These are phyloP conservation scores for Clohesyomyces aquaticus DNA, from an alignment of 495 filamentous ascomycete species.

Conservation along the genomic window DNA sequence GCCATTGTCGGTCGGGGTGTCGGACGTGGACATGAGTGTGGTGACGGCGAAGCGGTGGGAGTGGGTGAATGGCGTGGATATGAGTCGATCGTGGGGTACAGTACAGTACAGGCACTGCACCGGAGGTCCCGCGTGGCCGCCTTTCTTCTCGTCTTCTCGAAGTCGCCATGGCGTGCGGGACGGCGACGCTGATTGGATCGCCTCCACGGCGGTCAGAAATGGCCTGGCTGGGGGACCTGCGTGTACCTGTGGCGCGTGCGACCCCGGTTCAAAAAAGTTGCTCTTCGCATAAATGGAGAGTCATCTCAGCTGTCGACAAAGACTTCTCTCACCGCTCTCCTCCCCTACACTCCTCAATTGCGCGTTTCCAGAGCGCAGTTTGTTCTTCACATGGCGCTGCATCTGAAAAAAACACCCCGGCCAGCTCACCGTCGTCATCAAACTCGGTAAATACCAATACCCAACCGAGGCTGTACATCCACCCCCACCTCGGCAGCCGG, in stretches of 20 bases:
- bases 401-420: conserved; percentile 54
- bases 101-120: no score
- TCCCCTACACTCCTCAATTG: conserved; percentile 13
- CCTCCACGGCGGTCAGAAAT: no score
- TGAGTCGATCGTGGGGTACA: no score
- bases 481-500: conserved; percentile 14
- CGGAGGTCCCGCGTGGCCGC: no score
- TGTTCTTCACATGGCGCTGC: conserved; percentile 49
- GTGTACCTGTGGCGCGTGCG: background rate
- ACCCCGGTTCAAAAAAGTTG: conserved; percentile 6
- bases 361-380: background rate
- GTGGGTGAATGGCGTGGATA: no score
- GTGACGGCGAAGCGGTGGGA: background rate
- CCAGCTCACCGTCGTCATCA: conserved; percentile 82
- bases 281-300: conserved; percentile 14
- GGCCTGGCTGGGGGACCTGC: no score
- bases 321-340: background rate
- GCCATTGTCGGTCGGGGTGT: conserved; percentile 13
- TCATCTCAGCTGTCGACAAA: background rate
- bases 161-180: no score
- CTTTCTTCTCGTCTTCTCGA: no score
- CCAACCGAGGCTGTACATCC: conserved; percentile 15
- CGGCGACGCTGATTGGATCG: no score
- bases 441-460: conserved; percentile 66
- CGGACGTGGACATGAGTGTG: conserved; percentile 11